A percentile compares a stretch with the other conserved stretches of the same genome.
Evolutionary conservation across 306 rosid species (phyloP).

Genomic region (Pterocarpus santalinus): DNA sequence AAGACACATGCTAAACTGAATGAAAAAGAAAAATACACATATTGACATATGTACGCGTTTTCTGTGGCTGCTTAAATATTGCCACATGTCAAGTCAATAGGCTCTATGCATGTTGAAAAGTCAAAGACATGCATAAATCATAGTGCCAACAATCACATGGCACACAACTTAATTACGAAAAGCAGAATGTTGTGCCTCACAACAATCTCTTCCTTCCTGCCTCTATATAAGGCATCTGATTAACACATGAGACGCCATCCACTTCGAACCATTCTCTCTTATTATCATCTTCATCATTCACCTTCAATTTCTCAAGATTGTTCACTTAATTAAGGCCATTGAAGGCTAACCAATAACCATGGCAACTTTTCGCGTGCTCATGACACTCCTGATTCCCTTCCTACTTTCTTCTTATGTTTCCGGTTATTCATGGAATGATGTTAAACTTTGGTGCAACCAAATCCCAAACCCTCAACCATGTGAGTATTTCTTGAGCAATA

Average conservation of each 20-base stretch:
- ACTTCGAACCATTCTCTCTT: background rate
- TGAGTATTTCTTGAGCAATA: constrained; percentile 57
- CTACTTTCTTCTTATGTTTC: constrained; percentile 14
- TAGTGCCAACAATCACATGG: background rate
- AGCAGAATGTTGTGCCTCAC: too few species aligned
- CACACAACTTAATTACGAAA: too few species aligned
- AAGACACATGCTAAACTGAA: background rate
- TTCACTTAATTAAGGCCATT: background rate
- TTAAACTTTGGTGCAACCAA: constrained; percentile 70
- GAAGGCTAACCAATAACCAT: background rate
- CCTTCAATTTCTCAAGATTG: background rate
- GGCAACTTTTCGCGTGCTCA: background rate
- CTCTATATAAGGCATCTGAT: constrained; percentile 36
- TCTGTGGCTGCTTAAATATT: constrained; percentile 29
- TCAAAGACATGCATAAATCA: constrained; percentile 27
- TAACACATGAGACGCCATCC: constrained; percentile 27
- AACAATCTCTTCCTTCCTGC: background rate
- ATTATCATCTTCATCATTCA: constrained; percentile 18
- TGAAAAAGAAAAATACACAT: background rate
- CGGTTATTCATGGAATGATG: constrained; percentile 52
- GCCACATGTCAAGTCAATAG: constrained; percentile 6
- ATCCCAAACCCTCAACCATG: constrained; percentile 83
- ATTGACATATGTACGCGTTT: constrained; percentile 13
- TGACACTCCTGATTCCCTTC: constrained; percentile 37
- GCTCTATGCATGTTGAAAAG: constrained; percentile 3